Percentiles rank a stretch among this genome's conserved stretches.
Evolutionary conservation across 1,284 basidiomycete species (phyloP).

Genomic region (Porogramme epimiltina): DNA sequence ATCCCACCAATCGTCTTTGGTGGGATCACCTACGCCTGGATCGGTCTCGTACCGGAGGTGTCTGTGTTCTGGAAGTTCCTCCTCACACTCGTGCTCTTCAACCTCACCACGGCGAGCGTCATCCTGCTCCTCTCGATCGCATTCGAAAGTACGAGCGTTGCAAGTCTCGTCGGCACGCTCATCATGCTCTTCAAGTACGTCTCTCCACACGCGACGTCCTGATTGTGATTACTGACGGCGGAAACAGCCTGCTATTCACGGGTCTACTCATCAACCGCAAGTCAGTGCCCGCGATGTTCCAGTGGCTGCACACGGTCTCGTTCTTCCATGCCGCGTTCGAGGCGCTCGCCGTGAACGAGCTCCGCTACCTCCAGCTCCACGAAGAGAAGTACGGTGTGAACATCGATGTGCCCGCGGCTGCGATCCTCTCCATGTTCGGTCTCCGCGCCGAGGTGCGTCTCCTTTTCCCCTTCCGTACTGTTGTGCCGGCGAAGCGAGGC

Average conservation of each 20-base stretch:
- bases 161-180: slow-evolving; percentile 90
- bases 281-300: slow-evolving; percentile 70
- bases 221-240: no score
- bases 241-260: slow-evolving; percentile 86
- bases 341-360: slow-evolving; percentile 92
- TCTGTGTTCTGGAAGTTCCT: slow-evolving; percentile 97
- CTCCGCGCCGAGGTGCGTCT: slow-evolving; percentile 74
- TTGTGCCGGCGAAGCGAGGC: not conserved
- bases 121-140: slow-evolving; percentile 90
- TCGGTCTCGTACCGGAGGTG: slow-evolving; percentile 91
- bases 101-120: slow-evolving; percentile 89
- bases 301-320: slow-evolving; percentile 88
- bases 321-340: slow-evolving; percentile 99
- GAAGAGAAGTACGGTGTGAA: slow-evolving; percentile 90
- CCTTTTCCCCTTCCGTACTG: slow-evolving; percentile 4
- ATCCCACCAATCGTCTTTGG: slow-evolving; percentile 95
- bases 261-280: slow-evolving; percentile 95
- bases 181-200: slow-evolving; percentile 98
- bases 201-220: no score
- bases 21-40: slow-evolving; percentile 90
- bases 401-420: slow-evolving; percentile 91
- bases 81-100: slow-evolving; percentile 92
- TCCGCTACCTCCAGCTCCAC: slow-evolving; percentile 93
- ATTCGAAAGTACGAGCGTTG: slow-evolving; percentile 83
- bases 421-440: slow-evolving; percentile 89